Conservation (phyloP, 2,329 filamentous ascomycete genomes). For the Coniochaeta hoffmannii region DNA sequence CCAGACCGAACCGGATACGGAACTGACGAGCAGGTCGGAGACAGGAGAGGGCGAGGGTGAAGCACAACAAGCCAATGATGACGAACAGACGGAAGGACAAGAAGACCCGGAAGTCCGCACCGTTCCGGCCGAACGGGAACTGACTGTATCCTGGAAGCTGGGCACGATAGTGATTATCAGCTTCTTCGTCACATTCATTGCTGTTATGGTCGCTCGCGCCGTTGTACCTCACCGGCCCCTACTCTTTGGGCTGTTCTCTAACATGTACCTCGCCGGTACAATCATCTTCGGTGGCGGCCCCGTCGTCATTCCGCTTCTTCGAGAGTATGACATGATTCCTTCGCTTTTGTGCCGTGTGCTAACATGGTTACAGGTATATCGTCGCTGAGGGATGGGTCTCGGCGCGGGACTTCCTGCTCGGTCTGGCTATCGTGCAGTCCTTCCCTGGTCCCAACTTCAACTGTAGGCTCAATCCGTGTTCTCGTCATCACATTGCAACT, state of each 20-base stretch:
- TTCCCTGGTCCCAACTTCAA: constrained; percentile 44
- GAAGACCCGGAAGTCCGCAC: constrained; percentile 17
- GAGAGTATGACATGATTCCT: constrained; percentile 26
- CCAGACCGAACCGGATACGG: neutral
- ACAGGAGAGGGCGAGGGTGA: neutral
- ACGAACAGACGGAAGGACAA: neutral
- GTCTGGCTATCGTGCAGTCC: constrained; percentile 62
- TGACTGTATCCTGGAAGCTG: constrained; percentile 36
- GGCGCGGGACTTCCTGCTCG: constrained; percentile 63
- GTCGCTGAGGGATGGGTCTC: constrained; percentile 65
- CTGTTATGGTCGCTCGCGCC: constrained; percentile 44
- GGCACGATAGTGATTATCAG: constrained; percentile 31
- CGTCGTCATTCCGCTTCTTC: constrained; percentile 56
- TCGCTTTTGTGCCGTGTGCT: neutral
- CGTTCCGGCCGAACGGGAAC: constrained; percentile 22
- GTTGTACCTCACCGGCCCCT: constrained; percentile 32
- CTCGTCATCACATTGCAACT: neutral
- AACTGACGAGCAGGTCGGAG: neutral
- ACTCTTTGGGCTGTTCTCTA: constrained; percentile 57
- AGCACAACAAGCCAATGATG: neutral
- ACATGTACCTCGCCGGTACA: constrained; percentile 67
- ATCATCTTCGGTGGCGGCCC: constrained; percentile 59
- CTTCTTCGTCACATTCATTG: constrained; percentile 51
- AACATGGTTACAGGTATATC: constrained; percentile 31
- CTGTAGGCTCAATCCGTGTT: neutral